Evolutionary conservation across 768 basidiomycete genomes (phyloP), one percentile per base, ranked within the genome.

Genomic region (Pulveroboletus ravenelii): DNA sequence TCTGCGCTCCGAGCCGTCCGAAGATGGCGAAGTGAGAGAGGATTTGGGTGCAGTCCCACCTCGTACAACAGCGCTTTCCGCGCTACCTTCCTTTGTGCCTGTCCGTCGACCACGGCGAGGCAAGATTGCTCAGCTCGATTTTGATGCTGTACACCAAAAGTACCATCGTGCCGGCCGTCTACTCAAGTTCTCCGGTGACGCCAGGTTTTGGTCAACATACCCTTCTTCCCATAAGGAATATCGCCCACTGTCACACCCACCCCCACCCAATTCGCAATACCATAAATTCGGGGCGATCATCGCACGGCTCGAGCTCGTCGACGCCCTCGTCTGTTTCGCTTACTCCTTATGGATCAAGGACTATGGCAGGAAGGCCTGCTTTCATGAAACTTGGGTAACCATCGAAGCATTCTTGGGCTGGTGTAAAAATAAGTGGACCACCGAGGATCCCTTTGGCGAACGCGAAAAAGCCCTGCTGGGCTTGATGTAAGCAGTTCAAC

Each of bases 261-360:
- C 87, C 6, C 73, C 78, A 6, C 75, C 79, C 10, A 78, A 77
- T 54, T 87, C 87, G 0, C 70, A 78, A 34, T 91, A 91, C 65
- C 84, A 89, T 66, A 85, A 84, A 63, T 77, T 81, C 55, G 87
- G 85, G 17, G 81, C 82, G 18, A 70, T 88, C 55, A 85, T 91
- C 61, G 85, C 87, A 27, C 79, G 87, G 23, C 75, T 91, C 17
- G 89, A 91, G 64, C 82, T 88, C 41, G 70, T 89, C 36, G 89
- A 93, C 67, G 85, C 89, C 38, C 77, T 92, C 50, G 73, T 92
- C 38, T 87, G 85, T 69, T 93, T 92, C 70, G 81, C 86, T 5
- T 93, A 89, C 63, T 78, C 87, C 5, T 76, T 89, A 57, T 93
- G 89, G 90, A 82, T 79, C 67, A 83, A 78, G 60, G 88, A 89